A percentile compares a stretch with the other conserved stretches of the same genome.
These are phyloP conservation scores for Nissolia schottii DNA, from an alignment of 306 rosid genomes.

Conservation along the genomic window DNA sequence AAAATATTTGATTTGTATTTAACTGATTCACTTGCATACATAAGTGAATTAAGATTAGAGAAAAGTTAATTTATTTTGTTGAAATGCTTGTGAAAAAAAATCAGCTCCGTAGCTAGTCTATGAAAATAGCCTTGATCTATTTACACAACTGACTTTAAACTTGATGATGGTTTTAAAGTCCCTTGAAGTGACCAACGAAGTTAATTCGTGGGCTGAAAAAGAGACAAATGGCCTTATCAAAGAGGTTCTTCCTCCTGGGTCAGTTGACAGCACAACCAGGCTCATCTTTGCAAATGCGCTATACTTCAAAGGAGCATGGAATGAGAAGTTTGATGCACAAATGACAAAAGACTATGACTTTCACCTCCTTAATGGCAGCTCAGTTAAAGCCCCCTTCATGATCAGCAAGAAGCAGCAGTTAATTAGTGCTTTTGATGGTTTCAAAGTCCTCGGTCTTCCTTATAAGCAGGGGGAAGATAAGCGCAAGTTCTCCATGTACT, in stretches of 20 bases:
- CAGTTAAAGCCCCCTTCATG: conserved; percentile 73
- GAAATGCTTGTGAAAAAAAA: not conserved
- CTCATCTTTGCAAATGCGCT: conserved; percentile 74
- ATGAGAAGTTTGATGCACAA: conserved; percentile 51
- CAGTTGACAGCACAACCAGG: conserved; percentile 41
- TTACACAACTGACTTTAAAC: not conserved
- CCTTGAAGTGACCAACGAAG: conserved; percentile 50
- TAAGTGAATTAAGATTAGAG: not conserved
- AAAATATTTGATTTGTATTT: not conserved
- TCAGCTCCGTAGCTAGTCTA: no score
- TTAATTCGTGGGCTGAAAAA: conserved; percentile 73
- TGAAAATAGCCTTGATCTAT: no score
- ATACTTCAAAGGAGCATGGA: conserved; percentile 85
- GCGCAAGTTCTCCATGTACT: conserved; percentile 60
- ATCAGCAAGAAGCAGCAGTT: conserved; percentile 48
- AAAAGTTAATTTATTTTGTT: not conserved
- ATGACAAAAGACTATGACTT: conserved; percentile 52
- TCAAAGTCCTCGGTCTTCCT: conserved; percentile 69
- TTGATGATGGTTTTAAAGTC: conserved; percentile 40
- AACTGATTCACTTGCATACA: not conserved
- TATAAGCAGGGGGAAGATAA: conserved; percentile 60
- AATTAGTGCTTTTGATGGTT: conserved; percentile 43
- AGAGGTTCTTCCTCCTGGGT: conserved; percentile 58
- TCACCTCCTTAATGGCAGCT: conserved; percentile 52
- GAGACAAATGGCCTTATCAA: conserved; percentile 68